These are phyloP conservation scores for Lathyrus tuberosus DNA, from an alignment of 306 rosid genomes.

Conservation along the genomic window DNA sequence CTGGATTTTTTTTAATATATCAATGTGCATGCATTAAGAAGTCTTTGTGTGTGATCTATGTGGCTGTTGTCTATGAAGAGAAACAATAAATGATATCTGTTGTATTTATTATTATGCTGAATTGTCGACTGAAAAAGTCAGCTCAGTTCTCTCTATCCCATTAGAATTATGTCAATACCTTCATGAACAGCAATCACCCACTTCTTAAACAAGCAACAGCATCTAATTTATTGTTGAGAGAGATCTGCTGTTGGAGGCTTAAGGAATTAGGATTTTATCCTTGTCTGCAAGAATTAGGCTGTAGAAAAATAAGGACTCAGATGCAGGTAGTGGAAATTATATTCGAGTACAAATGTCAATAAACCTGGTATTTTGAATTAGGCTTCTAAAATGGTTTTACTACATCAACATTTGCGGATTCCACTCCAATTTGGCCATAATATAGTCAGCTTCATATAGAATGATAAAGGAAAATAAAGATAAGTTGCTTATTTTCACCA, in stretches of 20 bases:
- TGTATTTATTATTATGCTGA: background rate
- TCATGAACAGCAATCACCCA: slow-evolving; percentile 5
- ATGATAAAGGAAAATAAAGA: slow-evolving; percentile 4
- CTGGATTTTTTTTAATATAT: background rate
- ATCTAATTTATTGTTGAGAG: background rate
- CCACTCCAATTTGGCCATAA: slow-evolving; percentile 1
- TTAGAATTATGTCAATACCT: slow-evolving; percentile 14
- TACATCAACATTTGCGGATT: background rate
- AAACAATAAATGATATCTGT: background rate
- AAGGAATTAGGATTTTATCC: slow-evolving; percentile 15
- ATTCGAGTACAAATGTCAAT: background rate
- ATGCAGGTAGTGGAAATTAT: slow-evolving; percentile 19
- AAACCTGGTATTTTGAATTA: background rate
- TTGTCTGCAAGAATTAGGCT: background rate
- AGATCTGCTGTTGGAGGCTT: background rate
- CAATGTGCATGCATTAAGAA: background rate
- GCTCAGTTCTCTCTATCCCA: slow-evolving; percentile 3
- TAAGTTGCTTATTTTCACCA: background rate
- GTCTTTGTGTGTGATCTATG: background rate
- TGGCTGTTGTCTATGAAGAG: background rate
- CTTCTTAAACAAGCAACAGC: slow-evolving; percentile 8
- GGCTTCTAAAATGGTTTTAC: slow-evolving; percentile 8
- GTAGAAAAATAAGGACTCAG: background rate
- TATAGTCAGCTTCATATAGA: slow-evolving; percentile 8
- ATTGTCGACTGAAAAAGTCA: slow-evolving; percentile 15